phyloP scores from a whole-genome alignment of 169 alveolate genomes.

The Eimeria sp. region DNA sequence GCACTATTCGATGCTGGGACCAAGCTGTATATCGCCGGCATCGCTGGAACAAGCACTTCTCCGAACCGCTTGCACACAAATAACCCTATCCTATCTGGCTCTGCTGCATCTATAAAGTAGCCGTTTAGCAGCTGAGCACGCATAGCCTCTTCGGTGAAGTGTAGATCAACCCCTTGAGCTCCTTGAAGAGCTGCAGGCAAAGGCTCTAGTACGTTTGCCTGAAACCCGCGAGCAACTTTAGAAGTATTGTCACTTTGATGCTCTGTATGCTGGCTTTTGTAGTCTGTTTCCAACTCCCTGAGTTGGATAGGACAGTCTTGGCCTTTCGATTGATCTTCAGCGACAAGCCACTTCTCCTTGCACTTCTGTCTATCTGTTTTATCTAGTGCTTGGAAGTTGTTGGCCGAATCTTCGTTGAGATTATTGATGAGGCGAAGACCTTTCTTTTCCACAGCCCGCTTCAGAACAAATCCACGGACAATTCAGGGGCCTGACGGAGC shows the following conservation, averaged over 20 bases:
- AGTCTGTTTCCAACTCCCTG: conserved; percentile 1
- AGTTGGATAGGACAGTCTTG: neutral
- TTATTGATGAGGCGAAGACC: neutral
- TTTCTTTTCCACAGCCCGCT: no score
- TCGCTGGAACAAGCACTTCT: conserved; percentile 29
- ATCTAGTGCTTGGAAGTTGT: neutral
- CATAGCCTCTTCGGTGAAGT: conserved; percentile 11
- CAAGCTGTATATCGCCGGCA: conserved; percentile 6
- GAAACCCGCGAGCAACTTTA: neutral
- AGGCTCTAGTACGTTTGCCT: no score
- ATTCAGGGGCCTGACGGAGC: no score
- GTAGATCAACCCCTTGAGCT: neutral
- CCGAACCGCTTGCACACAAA: conserved; percentile 29
- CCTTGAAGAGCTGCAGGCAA: conserved; percentile 5
- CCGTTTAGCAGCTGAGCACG: conserved; percentile 5
- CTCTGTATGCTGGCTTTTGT: neutral
- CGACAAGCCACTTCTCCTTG: neutral
- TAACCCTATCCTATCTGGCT: conserved; percentile 25
- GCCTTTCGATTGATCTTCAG: neutral
- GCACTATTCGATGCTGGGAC: neutral
- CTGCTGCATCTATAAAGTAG: neutral
- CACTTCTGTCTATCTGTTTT: neutral
- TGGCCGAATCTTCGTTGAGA: neutral
- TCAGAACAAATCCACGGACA: no score
- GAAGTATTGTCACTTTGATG: neutral